phyloP scores from a whole-genome alignment of 2,329 filamentous ascomycete genomes.

The Claviceps spartinae region DNA sequence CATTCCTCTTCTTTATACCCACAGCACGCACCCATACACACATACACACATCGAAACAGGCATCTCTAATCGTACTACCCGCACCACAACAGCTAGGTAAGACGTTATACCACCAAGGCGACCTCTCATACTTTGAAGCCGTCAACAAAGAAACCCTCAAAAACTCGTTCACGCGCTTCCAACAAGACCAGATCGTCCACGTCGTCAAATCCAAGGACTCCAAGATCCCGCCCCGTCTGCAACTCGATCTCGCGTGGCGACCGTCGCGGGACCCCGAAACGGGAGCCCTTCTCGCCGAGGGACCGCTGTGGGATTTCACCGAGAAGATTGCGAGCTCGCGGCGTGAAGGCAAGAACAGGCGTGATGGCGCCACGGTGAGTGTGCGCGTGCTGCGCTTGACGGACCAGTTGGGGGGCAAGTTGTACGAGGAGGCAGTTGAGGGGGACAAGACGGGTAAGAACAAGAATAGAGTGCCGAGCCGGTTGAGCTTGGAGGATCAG shows the following conservation, averaged over 20 bases:
- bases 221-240: conserved; percentile 47
- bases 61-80: conserved; percentile 5
- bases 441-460: conserved; percentile 22
- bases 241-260: conserved; percentile 61
- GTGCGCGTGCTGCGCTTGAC: conserved; percentile 66
- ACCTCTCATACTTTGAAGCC: conserved; percentile 92
- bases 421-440: conserved; percentile 48
- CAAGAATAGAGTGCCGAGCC: conserved; percentile 25
- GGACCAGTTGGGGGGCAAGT: conserved; percentile 53
- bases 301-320: conserved; percentile 81
- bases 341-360: conserved; percentile 85
- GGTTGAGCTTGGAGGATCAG: conserved; percentile 37
- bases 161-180: conserved; percentile 78
- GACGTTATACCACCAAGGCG: conserved; percentile 93
- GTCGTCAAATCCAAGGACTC: conserved; percentile 55
- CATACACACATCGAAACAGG: background rate
- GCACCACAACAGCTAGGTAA: conserved; percentile 57
- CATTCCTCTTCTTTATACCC: background rate
- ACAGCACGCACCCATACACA: background rate
- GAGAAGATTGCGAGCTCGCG: conserved; percentile 73
- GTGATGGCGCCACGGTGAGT: conserved; percentile 84
- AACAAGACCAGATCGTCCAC: conserved; percentile 79
- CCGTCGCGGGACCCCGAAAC: conserved; percentile 50
- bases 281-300: conserved; percentile 51
- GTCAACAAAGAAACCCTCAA: conserved; percentile 97